phyloP scores from a whole-genome alignment of 75 land plant genomes.

The Cunninghamia lanceolata region DNA sequence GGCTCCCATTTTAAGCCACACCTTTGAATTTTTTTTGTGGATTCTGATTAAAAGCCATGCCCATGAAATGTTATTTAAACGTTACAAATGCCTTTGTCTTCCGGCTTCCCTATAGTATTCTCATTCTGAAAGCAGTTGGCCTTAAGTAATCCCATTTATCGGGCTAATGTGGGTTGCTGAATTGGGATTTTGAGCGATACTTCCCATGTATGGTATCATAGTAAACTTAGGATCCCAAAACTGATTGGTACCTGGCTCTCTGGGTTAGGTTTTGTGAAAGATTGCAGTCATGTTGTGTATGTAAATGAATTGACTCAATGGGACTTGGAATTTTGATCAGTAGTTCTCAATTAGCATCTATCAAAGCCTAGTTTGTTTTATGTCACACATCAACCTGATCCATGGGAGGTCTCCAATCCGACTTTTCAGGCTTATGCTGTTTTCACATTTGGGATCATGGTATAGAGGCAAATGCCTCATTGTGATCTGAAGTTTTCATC shows the following conservation, averaged over 20 bases:
- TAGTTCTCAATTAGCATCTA: neutral
- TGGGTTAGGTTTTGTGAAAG: neutral
- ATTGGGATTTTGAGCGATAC: neutral
- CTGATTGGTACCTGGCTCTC: neutral
- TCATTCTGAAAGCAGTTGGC: neutral
- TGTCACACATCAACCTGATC: neutral
- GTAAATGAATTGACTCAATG: neutral
- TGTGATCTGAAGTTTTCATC: neutral
- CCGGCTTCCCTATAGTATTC: neutral
- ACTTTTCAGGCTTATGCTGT: neutral
- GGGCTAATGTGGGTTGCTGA: neutral
- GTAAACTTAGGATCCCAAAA: neutral
- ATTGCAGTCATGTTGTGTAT: neutral
- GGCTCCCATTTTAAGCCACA: neutral
- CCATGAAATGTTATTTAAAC: neutral
- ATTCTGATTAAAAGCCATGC: neutral
- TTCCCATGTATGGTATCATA: neutral
- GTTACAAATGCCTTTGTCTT: neutral
- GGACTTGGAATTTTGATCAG: neutral
- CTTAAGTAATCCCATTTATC: neutral
- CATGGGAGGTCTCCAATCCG: neutral
- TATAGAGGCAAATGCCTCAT: neutral
- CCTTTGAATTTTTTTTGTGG: neutral
- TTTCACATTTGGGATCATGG: neutral
- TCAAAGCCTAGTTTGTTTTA: neutral